Evolutionary conservation across 306 rosid genomes (phyloP).

Genomic region (Fragaria iinumae): DNA sequence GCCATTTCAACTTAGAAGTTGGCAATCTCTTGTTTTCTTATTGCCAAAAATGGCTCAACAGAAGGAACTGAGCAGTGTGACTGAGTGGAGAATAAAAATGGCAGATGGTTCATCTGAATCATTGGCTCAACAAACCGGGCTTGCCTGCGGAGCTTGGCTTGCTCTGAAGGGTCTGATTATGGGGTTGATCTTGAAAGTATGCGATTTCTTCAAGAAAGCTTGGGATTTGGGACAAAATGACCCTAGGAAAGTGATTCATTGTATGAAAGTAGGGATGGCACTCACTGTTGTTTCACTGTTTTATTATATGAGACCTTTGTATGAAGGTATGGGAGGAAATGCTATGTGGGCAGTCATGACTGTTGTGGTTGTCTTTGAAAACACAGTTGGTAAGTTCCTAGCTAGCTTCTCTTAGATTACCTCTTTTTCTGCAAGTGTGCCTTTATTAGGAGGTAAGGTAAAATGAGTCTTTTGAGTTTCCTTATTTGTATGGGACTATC

Average conservation of each 20-base stretch:
- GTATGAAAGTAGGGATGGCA: conserved; percentile 76
- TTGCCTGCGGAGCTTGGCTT: conserved; percentile 16
- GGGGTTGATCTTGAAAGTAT: conserved; percentile 38
- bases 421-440: neutral
- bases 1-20: neutral
- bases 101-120: conserved; percentile 39
- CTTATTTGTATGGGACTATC: neutral
- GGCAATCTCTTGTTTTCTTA: neutral
- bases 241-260: conserved; percentile 71
- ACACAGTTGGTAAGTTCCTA: conserved; percentile 50
- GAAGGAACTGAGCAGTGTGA: conserved; percentile 25
- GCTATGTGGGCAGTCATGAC: conserved; percentile 91
- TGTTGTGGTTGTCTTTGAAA: conserved; percentile 71
- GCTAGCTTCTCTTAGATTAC: neutral
- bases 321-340: conserved; percentile 72
- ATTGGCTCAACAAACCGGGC: conserved; percentile 25
- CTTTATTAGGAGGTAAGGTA: neutral
- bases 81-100: conserved; percentile 66
- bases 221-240: conserved; percentile 73
- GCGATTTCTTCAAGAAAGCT: conserved; percentile 55
- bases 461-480: neutral
- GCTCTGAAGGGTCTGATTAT: conserved; percentile 31
- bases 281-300: conserved; percentile 69
- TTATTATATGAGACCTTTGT: conserved; percentile 77
- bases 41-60: conserved; percentile 27